phyloP scores from a whole-genome alignment of 495 filamentous ascomycete genomes.

The Xylaria castorea region DNA sequence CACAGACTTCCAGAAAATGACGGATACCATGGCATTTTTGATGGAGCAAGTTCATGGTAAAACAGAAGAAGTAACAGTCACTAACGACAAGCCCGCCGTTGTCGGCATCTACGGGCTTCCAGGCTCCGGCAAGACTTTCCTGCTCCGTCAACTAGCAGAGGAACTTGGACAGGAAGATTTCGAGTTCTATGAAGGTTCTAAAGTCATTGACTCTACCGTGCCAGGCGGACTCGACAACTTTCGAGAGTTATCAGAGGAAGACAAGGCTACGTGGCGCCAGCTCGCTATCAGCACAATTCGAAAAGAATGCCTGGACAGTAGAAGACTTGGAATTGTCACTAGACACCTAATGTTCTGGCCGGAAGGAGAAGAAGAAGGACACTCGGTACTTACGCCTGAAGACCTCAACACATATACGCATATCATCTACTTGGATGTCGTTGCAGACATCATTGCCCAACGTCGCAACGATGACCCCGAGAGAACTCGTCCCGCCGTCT shows the following conservation, averaged over 20 bases:
- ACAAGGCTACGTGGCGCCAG: slow-evolving; percentile 52
- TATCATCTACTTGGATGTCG: slow-evolving; percentile 65
- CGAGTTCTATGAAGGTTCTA: slow-evolving; percentile 61
- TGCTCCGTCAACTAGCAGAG: slow-evolving; percentile 54
- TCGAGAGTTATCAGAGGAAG: slow-evolving; percentile 47
- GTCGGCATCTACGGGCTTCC: slow-evolving; percentile 68
- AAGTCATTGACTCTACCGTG: slow-evolving; percentile 54
- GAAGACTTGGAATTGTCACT: slow-evolving; percentile 58
- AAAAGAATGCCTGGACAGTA: slow-evolving; percentile 44
- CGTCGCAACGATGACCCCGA: slow-evolving; percentile 50
- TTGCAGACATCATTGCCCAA: slow-evolving; percentile 42
- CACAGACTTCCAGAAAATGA: neutral
- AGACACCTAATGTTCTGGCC: slow-evolving; percentile 70
- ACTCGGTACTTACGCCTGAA: slow-evolving; percentile 49
- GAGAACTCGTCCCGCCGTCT: slow-evolving; percentile 45
- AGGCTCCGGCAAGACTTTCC: slow-evolving; percentile 64
- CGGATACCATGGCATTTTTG: neutral
- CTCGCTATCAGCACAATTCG: slow-evolving; percentile 58
- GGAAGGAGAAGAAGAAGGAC: slow-evolving; percentile 44
- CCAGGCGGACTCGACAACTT: slow-evolving; percentile 62
- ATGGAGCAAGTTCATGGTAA: neutral
- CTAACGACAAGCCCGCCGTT: slow-evolving; percentile 47
- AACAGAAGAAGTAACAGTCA: neutral
- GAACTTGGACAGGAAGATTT: slow-evolving; percentile 50
- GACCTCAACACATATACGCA: slow-evolving; percentile 64